These are phyloP conservation scores for Apiotrichum gracile DNA, from an alignment of 1,284 basidiomycete genomes.

Conservation along the genomic window DNA sequence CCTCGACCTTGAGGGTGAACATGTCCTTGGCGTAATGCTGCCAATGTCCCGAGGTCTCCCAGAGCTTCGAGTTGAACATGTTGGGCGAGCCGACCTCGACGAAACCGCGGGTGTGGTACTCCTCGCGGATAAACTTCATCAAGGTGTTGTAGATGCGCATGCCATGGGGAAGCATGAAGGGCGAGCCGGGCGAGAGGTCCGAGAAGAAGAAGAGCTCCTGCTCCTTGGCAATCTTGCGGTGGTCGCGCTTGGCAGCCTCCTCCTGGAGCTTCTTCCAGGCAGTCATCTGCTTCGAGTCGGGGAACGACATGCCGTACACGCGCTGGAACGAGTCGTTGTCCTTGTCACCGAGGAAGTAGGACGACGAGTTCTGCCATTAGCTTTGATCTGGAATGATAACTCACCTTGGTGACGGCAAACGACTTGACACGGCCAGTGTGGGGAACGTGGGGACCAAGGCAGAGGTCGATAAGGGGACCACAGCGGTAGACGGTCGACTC, in stretches of 20 bases:
- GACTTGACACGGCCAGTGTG: conserved; percentile 98
- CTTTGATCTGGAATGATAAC: conserved; percentile 6
- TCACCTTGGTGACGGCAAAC: conserved; percentile 85
- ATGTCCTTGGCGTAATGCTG: conserved; percentile 97
- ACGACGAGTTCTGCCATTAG: conserved; percentile 75
- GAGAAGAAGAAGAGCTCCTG: conserved; percentile 99
- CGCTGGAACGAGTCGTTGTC: conserved; percentile 94
- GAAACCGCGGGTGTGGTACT: conserved; percentile 52
- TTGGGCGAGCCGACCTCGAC: conserved; percentile 87
- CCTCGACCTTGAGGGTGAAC: conserved; percentile 90
- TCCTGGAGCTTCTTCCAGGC: conserved; percentile 96
- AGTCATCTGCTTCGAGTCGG: conserved; percentile 89
- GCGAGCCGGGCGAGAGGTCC: conserved; percentile 87
- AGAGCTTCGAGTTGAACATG: conserved; percentile 94
- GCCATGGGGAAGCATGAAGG: conserved; percentile 96
- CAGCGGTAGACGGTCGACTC: conserved; percentile 98
- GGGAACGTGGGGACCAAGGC: conserved; percentile 93
- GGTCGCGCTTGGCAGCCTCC: conserved; percentile 96
- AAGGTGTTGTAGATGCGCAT: conserved; percentile 96
- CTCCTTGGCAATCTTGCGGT: conserved; percentile 91
- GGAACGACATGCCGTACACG: conserved; percentile 98
- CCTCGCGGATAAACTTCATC: conserved; percentile 79
- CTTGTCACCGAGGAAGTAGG: conserved; percentile 94
- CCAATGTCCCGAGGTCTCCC: conserved; percentile 99
- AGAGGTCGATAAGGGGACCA: conserved; percentile 97